Percentiles rank a stretch among this genome's conserved stretches.
Evolutionary conservation across 257 asterid genomes (phyloP).

Genomic region (Datura wrightii): DNA sequence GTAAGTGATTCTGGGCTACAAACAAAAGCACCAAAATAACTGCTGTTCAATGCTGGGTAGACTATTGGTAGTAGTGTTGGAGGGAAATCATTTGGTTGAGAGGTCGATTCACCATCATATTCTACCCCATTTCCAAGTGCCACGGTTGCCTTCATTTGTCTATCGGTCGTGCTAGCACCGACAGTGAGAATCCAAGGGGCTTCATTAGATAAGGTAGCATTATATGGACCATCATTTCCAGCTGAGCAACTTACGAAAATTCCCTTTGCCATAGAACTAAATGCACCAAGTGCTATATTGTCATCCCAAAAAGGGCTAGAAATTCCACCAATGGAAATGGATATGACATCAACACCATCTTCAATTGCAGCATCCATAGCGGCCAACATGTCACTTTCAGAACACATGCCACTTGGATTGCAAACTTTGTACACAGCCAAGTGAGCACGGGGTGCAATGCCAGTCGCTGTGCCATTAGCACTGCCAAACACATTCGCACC

Average conservation of each 20-base stretch:
- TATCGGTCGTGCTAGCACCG: slow-evolving; percentile 36
- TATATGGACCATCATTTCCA: slow-evolving; percentile 24
- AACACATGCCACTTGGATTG: slow-evolving; percentile 18
- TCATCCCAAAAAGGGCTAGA: slow-evolving; percentile 31
- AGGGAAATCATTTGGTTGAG: slow-evolving; percentile 30
- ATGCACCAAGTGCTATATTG: slow-evolving; percentile 27
- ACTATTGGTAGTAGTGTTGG: slow-evolving; percentile 27
- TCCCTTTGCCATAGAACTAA: slow-evolving; percentile 34
- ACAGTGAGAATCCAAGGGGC: slow-evolving; percentile 38
- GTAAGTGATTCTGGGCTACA: slow-evolving; percentile 18
- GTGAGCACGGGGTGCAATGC: slow-evolving; percentile 34
- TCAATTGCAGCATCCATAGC: slow-evolving; percentile 35
- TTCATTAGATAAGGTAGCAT: slow-evolving; percentile 28
- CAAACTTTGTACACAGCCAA: slow-evolving; percentile 36
- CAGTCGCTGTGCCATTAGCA: slow-evolving; percentile 27
- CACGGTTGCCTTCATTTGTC: slow-evolving; percentile 26
- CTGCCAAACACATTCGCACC: slow-evolving; percentile 14
- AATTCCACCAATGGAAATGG: slow-evolving; percentile 33
- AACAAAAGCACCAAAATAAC: background rate
- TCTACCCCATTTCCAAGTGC: slow-evolving; percentile 5
- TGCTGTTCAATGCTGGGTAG: slow-evolving; percentile 28
- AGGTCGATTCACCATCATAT: slow-evolving; percentile 33
- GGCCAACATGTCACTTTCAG: slow-evolving; percentile 29
- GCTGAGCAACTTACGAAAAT: slow-evolving; percentile 34
- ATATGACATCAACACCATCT: slow-evolving; percentile 35